Percentiles rank a stretch among this genome's conserved stretches.
phyloP scores from a whole-genome alignment of 352 stramenopile species.

The Phytophthora syringae region DNA sequence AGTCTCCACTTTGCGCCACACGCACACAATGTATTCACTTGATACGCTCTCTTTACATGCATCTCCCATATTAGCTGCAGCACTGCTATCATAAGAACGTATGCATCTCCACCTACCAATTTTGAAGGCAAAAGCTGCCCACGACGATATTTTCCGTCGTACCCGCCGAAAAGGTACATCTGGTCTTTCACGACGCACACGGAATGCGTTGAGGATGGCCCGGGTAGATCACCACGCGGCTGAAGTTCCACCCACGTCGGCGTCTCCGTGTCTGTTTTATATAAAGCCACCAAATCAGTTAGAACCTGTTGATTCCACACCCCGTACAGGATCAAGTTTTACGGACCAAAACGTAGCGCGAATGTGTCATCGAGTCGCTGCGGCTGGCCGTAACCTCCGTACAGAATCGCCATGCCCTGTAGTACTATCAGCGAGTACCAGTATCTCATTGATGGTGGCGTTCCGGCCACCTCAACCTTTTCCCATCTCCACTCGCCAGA shows the following conservation, averaged over 20 bases:
- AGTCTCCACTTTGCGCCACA: slow-evolving; percentile 50
- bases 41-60: slow-evolving; percentile 34
- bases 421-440: slow-evolving; percentile 64
- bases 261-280: slow-evolving; percentile 32
- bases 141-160: slow-evolving; percentile 63
- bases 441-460: slow-evolving; percentile 62
- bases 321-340: not conserved
- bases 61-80: slow-evolving; percentile 2
- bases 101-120: slow-evolving; percentile 34
- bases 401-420: slow-evolving; percentile 52
- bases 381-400: slow-evolving; percentile 63
- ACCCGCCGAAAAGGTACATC: slow-evolving; percentile 76
- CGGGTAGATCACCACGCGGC: slow-evolving; percentile 50
- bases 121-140: slow-evolving; percentile 52
- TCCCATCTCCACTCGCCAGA: slow-evolving; percentile 58
- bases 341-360: slow-evolving; percentile 59
- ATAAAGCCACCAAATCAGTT: too few relatives aligned
- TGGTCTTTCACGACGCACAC: slow-evolving; percentile 50
- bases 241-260: slow-evolving; percentile 61
- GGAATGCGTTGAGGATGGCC: slow-evolving; percentile 57
- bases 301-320: not conserved
- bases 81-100: not conserved
- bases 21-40: slow-evolving; percentile 41
- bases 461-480: slow-evolving; percentile 49
- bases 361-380: slow-evolving; percentile 59